Base-by-base conservation (phyloP, 768 basidiomycete genomes). In the Pholiota conissans region DNA sequence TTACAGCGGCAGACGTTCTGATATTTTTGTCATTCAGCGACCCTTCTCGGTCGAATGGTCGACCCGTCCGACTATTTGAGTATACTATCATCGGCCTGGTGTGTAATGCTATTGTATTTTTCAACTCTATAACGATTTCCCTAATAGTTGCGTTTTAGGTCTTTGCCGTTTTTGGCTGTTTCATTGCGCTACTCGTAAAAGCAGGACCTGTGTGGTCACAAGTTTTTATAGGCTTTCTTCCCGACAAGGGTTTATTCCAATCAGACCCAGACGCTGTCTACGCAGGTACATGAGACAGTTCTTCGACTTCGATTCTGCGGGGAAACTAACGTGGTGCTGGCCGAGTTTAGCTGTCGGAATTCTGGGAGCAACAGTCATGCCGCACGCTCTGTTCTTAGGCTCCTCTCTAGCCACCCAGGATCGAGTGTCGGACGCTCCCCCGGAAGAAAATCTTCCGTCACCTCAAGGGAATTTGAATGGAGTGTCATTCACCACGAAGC, bases 301-400 rank as follows among this genome's bases (percentile, higher is more conserved):
- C 28, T 24, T 39, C 39, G 35, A 26, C 26, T 37, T 49, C 20
- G 22, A 34, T 53, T 18, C 35, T 50, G 8, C 42, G 42, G 40
- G 47, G 16, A 37, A 35, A 49, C 27, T 56, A 37, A 56, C 35
- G 16, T 37, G 35, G 22, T 20, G 11, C 5, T 42, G 11, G 47
- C 39, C 24, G 35, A 24, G 35, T 54, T 28, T 57, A 84, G 81
- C 83, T 28, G 78, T 84, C 55, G 84, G 85, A 28, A 84, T 87
- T 46, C 61, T 85, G 3, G 84, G 85, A 49, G 87, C 90, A 3
- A 91, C 90, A 3, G 84, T 91, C 54, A 92, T 91, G 90, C 90
- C 91, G 1, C 90, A 91, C 67, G 84, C 85, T 5, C 61, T 76
- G 52, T 75, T 73, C 59, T 61, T 74, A 39, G 74, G 74, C 2